Conservation (phyloP, 129 eudicot species). For the Solidago caesia region DNA sequence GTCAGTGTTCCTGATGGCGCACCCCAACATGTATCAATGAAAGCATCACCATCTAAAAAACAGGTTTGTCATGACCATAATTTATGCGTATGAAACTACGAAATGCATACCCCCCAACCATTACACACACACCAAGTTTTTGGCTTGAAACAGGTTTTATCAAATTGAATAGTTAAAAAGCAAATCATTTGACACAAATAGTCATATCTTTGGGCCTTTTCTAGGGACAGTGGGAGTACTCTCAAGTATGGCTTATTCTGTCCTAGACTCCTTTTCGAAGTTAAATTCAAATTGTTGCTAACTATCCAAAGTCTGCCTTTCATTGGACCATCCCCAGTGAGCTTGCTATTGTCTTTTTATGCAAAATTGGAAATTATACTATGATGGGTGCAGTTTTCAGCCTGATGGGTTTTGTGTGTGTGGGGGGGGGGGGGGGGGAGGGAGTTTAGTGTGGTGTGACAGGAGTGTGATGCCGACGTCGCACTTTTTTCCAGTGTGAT, state of each 20-base stretch:
- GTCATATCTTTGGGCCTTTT: background rate
- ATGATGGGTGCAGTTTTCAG: too few species aligned
- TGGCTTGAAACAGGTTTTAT: background rate
- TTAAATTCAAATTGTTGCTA: background rate
- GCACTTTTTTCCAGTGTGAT: too few species aligned
- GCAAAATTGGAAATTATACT: too few species aligned
- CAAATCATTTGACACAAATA: too few species aligned
- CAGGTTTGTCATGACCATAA: slow-evolving; percentile 44
- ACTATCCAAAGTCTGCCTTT: background rate
- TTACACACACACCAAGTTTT: background rate
- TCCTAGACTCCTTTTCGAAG: background rate
- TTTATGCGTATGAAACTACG: slow-evolving; percentile 5
- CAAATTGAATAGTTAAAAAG: background rate
- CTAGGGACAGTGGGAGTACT: background rate
- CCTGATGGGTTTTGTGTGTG: too few species aligned
- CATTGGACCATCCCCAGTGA: too few species aligned
- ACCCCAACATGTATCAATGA: slow-evolving; percentile 64
- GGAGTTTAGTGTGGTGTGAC: too few species aligned
- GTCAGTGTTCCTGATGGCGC: slow-evolving; percentile 96
- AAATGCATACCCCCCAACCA: slow-evolving; percentile 4
- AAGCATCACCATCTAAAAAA: slow-evolving; percentile 50
- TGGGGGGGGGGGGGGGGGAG: too few species aligned
- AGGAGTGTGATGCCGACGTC: too few species aligned
- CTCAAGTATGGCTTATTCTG: background rate
- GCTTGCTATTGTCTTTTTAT: too few species aligned